Conservation (phyloP, 257 asterid genomes). For the Solanum sejunctum region DNA sequence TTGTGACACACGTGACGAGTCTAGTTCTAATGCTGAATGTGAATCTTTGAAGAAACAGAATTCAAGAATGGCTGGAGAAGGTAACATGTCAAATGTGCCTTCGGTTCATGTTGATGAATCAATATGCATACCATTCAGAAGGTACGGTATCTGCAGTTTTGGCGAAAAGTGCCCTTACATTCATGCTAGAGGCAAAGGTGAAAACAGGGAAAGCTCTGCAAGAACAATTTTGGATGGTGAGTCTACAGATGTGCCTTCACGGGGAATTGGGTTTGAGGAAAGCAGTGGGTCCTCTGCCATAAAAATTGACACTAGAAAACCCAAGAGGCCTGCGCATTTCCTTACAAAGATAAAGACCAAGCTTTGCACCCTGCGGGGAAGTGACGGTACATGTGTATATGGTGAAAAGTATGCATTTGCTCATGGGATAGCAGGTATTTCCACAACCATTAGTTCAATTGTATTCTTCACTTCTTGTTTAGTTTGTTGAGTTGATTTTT, state of each 20-base stretch:
- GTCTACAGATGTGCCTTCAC: background rate
- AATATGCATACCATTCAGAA: conserved; percentile 18
- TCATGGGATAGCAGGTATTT: conserved; percentile 42
- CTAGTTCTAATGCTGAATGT: background rate
- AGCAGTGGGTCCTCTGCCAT: too few relatives aligned
- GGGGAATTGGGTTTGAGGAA: background rate
- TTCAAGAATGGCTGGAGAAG: conserved; percentile 7
- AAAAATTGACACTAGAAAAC: background rate
- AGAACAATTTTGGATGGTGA: background rate
- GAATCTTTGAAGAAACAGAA: conserved; percentile 3
- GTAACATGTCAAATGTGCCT: background rate
- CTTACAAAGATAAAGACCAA: conserved; percentile 9
- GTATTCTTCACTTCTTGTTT: background rate
- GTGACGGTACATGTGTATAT: conserved; percentile 14
- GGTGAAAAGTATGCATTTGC: conserved; percentile 31
- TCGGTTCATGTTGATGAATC: background rate
- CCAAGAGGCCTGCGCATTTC: background rate
- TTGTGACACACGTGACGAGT: background rate
- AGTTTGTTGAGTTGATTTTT: background rate
- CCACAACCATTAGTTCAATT: background rate
- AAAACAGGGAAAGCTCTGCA: conserved; percentile 1
- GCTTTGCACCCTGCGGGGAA: conserved; percentile 25
- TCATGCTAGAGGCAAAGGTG: conserved; percentile 3
- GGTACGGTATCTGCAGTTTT: conserved; percentile 20
- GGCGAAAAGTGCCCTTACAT: conserved; percentile 27